phyloP scores from a whole-genome alignment of 148 eudicot genomes.

The Silene conica region DNA sequence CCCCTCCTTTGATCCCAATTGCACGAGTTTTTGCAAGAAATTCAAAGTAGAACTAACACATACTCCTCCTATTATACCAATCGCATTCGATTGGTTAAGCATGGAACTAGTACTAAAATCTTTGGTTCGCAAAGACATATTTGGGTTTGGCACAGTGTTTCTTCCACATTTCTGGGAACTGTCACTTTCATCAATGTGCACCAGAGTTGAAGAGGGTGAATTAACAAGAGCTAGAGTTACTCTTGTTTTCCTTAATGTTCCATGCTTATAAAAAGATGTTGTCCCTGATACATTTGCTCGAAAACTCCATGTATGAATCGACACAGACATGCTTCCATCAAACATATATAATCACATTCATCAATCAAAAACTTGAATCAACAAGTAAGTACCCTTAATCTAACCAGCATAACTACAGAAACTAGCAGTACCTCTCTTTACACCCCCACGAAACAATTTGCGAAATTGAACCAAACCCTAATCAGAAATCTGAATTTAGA shows the following conservation, averaged over 20 bases:
- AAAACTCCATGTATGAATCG: slow-evolving; percentile 17
- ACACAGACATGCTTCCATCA: slow-evolving; percentile 29
- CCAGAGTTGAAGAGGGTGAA: slow-evolving; percentile 24
- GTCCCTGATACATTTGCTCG: slow-evolving; percentile 16
- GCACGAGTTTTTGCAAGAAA: slow-evolving; percentile 52
- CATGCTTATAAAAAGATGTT: slow-evolving; percentile 13
- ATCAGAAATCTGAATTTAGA: not conserved
- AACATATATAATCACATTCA: slow-evolving; percentile 21
- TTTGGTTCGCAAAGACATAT: slow-evolving; percentile 22
- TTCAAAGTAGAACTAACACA: slow-evolving; percentile 37
- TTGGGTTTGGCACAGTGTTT: slow-evolving; percentile 23
- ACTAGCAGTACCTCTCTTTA: not conserved
- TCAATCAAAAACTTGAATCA: slow-evolving; percentile 16
- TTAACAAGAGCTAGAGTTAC: slow-evolving; percentile 19
- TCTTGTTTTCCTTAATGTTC: slow-evolving; percentile 12
- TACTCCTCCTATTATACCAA: slow-evolving; percentile 70
- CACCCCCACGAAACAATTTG: not conserved
- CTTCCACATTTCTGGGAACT: slow-evolving; percentile 26
- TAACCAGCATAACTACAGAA: slow-evolving; percentile 10
- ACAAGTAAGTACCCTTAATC: slow-evolving; percentile 6
- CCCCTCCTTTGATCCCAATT: slow-evolving; percentile 35
- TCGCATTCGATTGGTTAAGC: slow-evolving; percentile 38
- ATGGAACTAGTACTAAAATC: slow-evolving; percentile 23
- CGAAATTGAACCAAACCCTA: not conserved
- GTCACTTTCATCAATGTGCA: slow-evolving; percentile 30